A percentile compares a stretch with the other conserved stretches of the same genome.
These are phyloP conservation scores for Podospora bellae-mahoneyi DNA, from an alignment of 495 filamentous ascomycete genomes.

Conservation along the genomic window DNA sequence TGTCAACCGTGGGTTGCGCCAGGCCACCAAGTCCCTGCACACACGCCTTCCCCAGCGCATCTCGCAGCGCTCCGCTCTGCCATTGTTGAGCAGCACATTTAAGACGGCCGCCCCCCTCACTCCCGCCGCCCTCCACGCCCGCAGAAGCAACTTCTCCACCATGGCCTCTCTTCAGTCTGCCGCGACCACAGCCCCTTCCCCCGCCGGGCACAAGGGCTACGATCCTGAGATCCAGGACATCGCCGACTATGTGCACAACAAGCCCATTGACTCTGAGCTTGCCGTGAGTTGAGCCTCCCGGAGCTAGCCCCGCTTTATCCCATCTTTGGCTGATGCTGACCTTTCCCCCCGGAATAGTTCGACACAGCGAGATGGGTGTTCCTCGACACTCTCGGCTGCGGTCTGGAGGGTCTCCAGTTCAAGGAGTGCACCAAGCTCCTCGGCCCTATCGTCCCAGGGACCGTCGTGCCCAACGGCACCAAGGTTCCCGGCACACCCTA, in stretches of 20 bases:
- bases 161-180: constrained; percentile 53
- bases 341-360: constrained; percentile 54
- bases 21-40: constrained; percentile 30
- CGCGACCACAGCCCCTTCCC: constrained; percentile 43
- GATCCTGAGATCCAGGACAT: constrained; percentile 94
- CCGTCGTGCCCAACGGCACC: constrained; percentile 87
- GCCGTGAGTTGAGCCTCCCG: constrained; percentile 59
- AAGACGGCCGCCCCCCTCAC: constrained; percentile 22
- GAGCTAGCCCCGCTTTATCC: neutral
- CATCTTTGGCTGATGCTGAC: constrained; percentile 30
- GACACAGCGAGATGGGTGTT: constrained; percentile 88
- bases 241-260: constrained; percentile 88
- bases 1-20: constrained; percentile 32
- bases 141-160: constrained; percentile 51
- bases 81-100: constrained; percentile 20
- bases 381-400: constrained; percentile 94
- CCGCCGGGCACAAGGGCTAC: constrained; percentile 57
- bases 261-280: constrained; percentile 83
- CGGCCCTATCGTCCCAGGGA: constrained; percentile 89
- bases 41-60: constrained; percentile 22
- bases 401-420: constrained; percentile 91
- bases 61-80: constrained; percentile 25
- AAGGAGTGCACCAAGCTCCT: constrained; percentile 93
- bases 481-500: constrained; percentile 90
- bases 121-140: constrained; percentile 24